phyloP scores from a whole-genome alignment of 2,329 filamentous ascomycete species.

The Diaporthe caulivora region DNA sequence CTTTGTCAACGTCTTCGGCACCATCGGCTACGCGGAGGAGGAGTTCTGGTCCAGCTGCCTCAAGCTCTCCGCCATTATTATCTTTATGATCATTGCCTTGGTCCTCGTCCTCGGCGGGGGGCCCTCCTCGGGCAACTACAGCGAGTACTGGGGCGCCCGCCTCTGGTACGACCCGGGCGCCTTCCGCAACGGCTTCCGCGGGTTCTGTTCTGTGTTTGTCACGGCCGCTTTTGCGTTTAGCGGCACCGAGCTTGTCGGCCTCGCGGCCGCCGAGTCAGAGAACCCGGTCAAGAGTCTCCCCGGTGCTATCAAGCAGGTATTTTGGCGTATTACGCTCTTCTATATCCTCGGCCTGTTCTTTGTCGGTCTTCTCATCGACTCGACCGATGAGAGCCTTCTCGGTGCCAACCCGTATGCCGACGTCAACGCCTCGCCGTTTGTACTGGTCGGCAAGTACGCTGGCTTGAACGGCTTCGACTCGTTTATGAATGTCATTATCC shows the following conservation, averaged over 20 bases:
- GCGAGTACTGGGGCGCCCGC: constrained; percentile 62
- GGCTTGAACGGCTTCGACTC: constrained; percentile 64
- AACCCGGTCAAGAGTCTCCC: constrained; percentile 82
- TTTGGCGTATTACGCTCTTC: constrained; percentile 69
- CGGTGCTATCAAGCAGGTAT: constrained; percentile 84
- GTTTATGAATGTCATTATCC: constrained; percentile 71
- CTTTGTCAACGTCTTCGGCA: constrained; percentile 68
- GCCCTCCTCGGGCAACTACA: constrained; percentile 59
- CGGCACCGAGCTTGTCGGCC: constrained; percentile 80
- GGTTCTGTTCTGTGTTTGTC: constrained; percentile 79
- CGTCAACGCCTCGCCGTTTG: constrained; percentile 66
- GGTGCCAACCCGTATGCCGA: constrained; percentile 60
- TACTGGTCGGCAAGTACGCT: constrained; percentile 68
- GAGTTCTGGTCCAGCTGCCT: constrained; percentile 70
- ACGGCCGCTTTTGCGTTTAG: constrained; percentile 81
- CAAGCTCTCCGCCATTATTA: constrained; percentile 68
- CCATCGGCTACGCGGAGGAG: constrained; percentile 68
- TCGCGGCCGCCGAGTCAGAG: constrained; percentile 77
- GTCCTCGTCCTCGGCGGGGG: constrained; percentile 72
- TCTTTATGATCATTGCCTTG: constrained; percentile 74
- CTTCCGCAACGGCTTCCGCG: constrained; percentile 81
- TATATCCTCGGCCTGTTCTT: constrained; percentile 66
- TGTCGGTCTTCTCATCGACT: constrained; percentile 63
- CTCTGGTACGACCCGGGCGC: constrained; percentile 64
- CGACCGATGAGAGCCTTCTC: constrained; percentile 60